Base-by-base conservation (phyloP, 129 eudicot species). In the Ambrosia artemisiifolia region DNA sequence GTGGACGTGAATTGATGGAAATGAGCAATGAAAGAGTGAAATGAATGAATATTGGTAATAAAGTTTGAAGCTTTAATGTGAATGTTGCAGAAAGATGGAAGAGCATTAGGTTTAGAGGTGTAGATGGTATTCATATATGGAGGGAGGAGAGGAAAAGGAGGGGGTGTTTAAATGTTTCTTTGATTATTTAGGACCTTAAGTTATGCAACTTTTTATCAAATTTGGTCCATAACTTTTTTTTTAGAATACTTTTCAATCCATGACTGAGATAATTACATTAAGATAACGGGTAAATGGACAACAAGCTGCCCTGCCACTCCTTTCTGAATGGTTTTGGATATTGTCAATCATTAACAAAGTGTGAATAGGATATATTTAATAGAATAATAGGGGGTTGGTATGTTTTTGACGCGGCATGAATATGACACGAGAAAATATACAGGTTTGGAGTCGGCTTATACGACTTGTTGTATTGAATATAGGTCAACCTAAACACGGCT, bases 151-250 rank as follows among this genome's bases (percentile, higher is more conserved):
- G 65, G 40, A 64, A 70, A 62, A 33, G 9, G 36, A 60, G 59
- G 78, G 78, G 7, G 53, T 40, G 67, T 78, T 78, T 78, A 57
- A 78, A 71, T 64, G 35, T 71, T 70, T 24, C 59, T 9, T 70
- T 65, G 14, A 53, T 1, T 53, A n/a, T 30, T 78, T 20, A 10
- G 30, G 49, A 71, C 73, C 77, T 38, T 71, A 6, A 51, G 42
- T 33, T 71, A 71, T 71, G 20, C 0, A 11, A 28, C 0, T 16
- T 50, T 17, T 40, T 2, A 24, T 24, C 28, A 2, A 8, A 0
- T 40, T 13, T 44, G 46, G 53, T 78, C 43, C 78, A 18, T 78
- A 8, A 3, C 0, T 6, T 0, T 28, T 50, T 61, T 14, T 0
- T 0, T 61, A 11, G 47, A 5, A 2, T 11, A 19, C n/a, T n/a